Base-by-base conservation (phyloP, 163 green algal species). In the Chlorella variabilis region DNA sequence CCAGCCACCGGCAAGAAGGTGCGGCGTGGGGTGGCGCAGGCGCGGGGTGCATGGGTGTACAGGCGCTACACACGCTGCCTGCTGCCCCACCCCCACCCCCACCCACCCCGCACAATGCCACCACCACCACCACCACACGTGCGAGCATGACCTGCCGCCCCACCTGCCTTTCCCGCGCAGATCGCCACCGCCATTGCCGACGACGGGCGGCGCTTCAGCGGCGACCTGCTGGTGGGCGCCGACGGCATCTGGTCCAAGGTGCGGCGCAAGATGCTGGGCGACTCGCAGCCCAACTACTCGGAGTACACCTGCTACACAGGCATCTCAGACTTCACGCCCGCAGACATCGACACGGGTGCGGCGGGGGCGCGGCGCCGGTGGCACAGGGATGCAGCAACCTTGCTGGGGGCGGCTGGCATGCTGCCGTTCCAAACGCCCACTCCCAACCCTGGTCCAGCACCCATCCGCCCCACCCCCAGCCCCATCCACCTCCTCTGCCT, bases 241-340 rank as follows among this genome's bases (percentile, higher is more conserved):
- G 97, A 99, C 84, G 97, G 97, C 75, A 99, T 99, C 84, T 92
- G 94, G 83, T 98, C 94, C 63, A 98, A 96, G 85, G 90, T 92
- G 62, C 33, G 71, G 33, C 7, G 23, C 11, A 86, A 96, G 87
- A 88, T 98, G 86, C 74, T 96, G 33, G 93, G 93, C 20, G 41
- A 87, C 21, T 70, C 58, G 4, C 3, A 83, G n/a, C 78, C 95
- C 68, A 92, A 83, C 71, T 99, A 98, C 91, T 92, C 86, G 41
- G 81, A 95, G 36, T 99, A 98, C 91, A 98, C 96, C 21, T 97
- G 94, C 90, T 99, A 99, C 91, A 98, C 96, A 17, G 94, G 93
- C 79, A 98, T 98, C 87, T 91, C 77, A 23, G 92, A 98, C 81
- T 98, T 97, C 84, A 94, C 91, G 25, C 94, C 94, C 18, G 89